Evolutionary conservation across 1,139 yeast genomes (phyloP).

Genomic region (Blastobotrys raffinosifermentans): DNA sequence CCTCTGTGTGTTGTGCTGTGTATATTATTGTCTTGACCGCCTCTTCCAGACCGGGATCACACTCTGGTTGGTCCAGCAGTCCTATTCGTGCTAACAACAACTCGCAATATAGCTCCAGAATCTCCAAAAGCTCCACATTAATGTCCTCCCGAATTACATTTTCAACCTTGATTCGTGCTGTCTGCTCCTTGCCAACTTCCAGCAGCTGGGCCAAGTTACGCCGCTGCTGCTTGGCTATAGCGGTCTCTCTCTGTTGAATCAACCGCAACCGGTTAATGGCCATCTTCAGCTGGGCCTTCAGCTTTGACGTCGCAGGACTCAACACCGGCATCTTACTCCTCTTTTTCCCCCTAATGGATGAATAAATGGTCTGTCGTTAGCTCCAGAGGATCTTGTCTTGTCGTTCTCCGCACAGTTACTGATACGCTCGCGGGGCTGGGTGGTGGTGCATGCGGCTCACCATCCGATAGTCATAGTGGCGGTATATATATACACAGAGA

Average conservation of each 20-base stretch:
- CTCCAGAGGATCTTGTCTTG: too few species aligned
- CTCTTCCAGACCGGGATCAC: constrained; percentile 65
- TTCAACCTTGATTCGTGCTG: constrained; percentile 81
- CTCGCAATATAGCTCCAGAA: constrained; percentile 79
- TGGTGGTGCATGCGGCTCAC: too few species aligned
- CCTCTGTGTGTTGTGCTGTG: constrained; percentile 66
- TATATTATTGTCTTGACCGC: constrained; percentile 68
- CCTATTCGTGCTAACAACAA: constrained; percentile 69
- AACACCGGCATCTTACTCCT: constrained; percentile 3
- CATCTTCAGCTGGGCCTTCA: constrained; percentile 72
- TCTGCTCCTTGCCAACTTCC: constrained; percentile 66
- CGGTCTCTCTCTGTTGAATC: constrained; percentile 75
- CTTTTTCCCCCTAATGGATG: too few species aligned
- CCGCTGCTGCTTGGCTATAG: constrained; percentile 75
- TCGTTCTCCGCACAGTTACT: too few species aligned
- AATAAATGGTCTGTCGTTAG: too few species aligned
- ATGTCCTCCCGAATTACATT: constrained; percentile 82
- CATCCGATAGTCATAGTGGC: too few species aligned
- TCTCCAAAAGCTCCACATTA: constrained; percentile 73
- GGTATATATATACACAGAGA: too few species aligned
- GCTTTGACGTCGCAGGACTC: constrained; percentile 29
- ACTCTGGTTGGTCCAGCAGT: constrained; percentile 44
- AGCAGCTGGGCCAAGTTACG: constrained; percentile 70
- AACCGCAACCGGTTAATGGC: constrained; percentile 74
- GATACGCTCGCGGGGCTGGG: too few species aligned